A percentile compares a stretch with the other conserved stretches of the same genome.
Evolutionary conservation across 148 eudicot species (phyloP).

Genomic region (Persicaria tinctoria): DNA sequence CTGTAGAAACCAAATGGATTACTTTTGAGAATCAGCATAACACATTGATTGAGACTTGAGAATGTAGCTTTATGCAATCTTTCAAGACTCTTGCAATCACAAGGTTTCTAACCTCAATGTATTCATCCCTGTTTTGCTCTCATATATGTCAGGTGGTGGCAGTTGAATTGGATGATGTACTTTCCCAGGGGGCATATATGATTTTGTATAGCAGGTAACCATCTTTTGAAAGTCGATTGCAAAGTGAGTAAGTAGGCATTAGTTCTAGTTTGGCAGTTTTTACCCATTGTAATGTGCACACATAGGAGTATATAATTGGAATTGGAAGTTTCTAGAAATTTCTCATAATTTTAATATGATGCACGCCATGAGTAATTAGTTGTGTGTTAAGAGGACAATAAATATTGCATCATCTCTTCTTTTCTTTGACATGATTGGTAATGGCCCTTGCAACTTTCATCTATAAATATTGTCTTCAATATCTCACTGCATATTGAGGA

Average conservation of each 20-base stretch:
- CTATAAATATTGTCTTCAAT: not conserved
- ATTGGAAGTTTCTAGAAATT: not conserved
- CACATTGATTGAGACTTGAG: not conserved
- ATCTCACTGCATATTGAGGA: not conserved
- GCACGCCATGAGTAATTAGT: not conserved
- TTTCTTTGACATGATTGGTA: not conserved
- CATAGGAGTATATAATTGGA: not conserved
- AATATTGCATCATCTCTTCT: not conserved
- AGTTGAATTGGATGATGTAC: conserved; percentile 89
- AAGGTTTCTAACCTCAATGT: not conserved
- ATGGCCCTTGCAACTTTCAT: not conserved
- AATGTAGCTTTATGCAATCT: not conserved
- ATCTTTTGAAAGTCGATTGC: not conserved
- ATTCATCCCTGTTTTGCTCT: not conserved
- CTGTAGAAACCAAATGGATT: not conserved
- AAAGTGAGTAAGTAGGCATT: not conserved
- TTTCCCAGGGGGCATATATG: conserved; percentile 97
- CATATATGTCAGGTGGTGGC: conserved; percentile 44
- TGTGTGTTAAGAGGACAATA: not conserved
- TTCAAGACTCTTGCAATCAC: not conserved
- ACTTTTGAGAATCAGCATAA: not conserved
- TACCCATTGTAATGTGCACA: too few relatives aligned
- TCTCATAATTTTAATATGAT: not conserved
- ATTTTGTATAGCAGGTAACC: conserved; percentile 79
- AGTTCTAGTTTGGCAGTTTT: too few relatives aligned